A percentile compares a stretch with the other conserved stretches of the same genome.
These are phyloP conservation scores for Backusella psychrophila DNA, from an alignment of 192 early-diverging fungal genomes.

Conservation along the genomic window DNA sequence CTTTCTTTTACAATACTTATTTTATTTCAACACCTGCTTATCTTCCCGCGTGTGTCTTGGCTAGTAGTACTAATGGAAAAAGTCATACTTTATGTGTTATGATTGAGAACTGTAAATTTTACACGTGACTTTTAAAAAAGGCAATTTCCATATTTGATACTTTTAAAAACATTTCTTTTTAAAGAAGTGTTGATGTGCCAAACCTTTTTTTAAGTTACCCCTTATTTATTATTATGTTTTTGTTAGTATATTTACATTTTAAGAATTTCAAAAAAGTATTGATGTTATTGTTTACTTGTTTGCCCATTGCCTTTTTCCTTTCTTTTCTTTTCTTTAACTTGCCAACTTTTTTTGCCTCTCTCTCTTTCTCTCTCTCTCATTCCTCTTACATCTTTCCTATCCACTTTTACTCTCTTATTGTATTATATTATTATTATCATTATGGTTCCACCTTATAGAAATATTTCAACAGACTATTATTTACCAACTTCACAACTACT, in stretches of 20 bases:
- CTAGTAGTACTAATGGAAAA: neutral
- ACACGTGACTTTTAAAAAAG: neutral
- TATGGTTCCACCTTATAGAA: neutral
- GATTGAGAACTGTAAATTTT: too few relatives aligned
- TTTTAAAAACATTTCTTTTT: slow-evolving; percentile 2
- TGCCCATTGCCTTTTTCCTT: neutral
- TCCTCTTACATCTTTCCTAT: neutral
- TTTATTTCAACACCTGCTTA: neutral
- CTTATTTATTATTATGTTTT: slow-evolving; percentile 1
- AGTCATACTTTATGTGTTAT: too few relatives aligned
- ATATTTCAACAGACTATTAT: neutral
- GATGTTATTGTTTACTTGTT: slow-evolving; percentile 5
- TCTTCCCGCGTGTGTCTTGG: neutral
- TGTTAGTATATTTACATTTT: slow-evolving; percentile 2
- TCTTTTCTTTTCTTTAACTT: neutral
- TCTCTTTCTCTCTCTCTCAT: neutral
- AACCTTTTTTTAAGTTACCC: neutral
- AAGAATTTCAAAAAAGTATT: slow-evolving; percentile 2
- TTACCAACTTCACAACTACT: neutral
- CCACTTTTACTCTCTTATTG: neutral
- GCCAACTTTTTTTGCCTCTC: neutral
- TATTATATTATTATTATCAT: neutral
- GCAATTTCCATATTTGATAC: neutral
- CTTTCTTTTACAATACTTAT: neutral
- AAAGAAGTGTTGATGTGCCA: neutral